Base-by-base conservation (phyloP, 2,329 filamentous ascomycete genomes). In the Sordariomycetes sp. region DNA sequence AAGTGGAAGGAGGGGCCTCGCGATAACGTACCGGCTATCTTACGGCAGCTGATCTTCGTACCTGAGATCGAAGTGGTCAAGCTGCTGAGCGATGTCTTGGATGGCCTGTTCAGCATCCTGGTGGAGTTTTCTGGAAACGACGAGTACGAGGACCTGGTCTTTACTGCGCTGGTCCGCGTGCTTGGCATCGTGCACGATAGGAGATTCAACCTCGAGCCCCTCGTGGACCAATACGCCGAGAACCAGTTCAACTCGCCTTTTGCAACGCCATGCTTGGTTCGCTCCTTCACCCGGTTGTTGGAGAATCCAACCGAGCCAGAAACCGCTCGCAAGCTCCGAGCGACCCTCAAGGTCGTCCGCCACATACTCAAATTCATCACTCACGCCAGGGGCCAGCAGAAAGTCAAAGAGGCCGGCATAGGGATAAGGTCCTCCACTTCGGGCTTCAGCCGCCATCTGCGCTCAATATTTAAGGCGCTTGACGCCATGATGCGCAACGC, bases 61-160 rank as follows among this genome's bases (percentile, higher is more conserved):
- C 85, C 92, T 0, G 92, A 98, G 54, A 94, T 96, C 36, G 93
- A 98, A 58, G 85, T 98, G 21, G 92, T 98, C 41, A 98, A 96
- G 63, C 72, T 96, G 27, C 65, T 96, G 7, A 82, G 75, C 42
- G 83, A 94, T 47, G 87, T 96, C 2, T 81, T 98, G 34, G 86
- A 94, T 54, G 78, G 86, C 0, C 72, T 98, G 1, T 98, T 98
- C 51, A 82, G 86, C 6, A 87, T 95, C 19, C 66, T 96, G 19
- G 85, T 93, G 20, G 87, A 95, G 46, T 81, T 94, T 49, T 79
- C 86, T n/a, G 86, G 86, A 8, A 86, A 86, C 43, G 86, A 93
- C 43, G 86, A 94, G 50, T 88, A 87, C 42, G 92, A 96, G 50
- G 90, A 96, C 49, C 61, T 94, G 12, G 80, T 95, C 3, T 96